phyloP scores from a whole-genome alignment of 768 basidiomycete genomes.

The Tricholomella constricta region DNA sequence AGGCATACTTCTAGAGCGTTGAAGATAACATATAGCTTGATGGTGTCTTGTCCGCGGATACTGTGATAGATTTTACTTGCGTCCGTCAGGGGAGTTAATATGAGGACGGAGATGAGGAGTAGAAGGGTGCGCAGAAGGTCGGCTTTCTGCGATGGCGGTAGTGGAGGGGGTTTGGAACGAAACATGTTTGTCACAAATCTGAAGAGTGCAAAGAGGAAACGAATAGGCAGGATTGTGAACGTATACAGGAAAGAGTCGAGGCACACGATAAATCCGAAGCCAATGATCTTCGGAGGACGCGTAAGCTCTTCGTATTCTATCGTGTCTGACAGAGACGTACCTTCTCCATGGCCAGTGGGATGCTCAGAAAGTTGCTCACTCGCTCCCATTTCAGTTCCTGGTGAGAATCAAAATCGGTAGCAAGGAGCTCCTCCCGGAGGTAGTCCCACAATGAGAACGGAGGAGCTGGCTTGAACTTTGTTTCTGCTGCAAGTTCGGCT shows the following conservation, averaged over 20 bases:
- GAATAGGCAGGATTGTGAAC: slow-evolving; percentile 96
- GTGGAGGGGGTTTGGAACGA: slow-evolving; percentile 49
- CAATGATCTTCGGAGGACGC: slow-evolving; percentile 64
- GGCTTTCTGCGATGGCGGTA: slow-evolving; percentile 89
- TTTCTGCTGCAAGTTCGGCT: slow-evolving; percentile 20
- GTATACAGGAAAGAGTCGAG: slow-evolving; percentile 97
- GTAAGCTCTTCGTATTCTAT: slow-evolving; percentile 4
- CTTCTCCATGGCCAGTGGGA: slow-evolving; percentile 93
- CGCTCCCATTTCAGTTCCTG: slow-evolving; percentile 96
- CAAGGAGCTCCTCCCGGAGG: slow-evolving; percentile 82
- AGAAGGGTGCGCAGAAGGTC: slow-evolving; percentile 85
- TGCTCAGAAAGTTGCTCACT: slow-evolving; percentile 92
- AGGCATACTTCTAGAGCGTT: slow-evolving; percentile 89
- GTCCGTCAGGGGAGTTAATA: slow-evolving; percentile 85
- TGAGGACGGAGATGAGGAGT: slow-evolving; percentile 68
- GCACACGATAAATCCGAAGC: slow-evolving; percentile 92
- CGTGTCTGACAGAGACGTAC: slow-evolving; percentile 40
- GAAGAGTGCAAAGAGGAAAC: slow-evolving; percentile 66
- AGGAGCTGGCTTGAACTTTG: slow-evolving; percentile 21
- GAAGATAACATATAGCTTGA: slow-evolving; percentile 98
- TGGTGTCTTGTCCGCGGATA: slow-evolving; percentile 96
- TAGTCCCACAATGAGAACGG: slow-evolving; percentile 94
- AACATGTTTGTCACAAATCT: slow-evolving; percentile 55
- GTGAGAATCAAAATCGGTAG: slow-evolving; percentile 93
- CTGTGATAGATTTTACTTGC: slow-evolving; percentile 98